These are phyloP conservation scores for Parasarocladium wereldwijsianum DNA, from an alignment of 2,329 filamentous ascomycete genomes.

Conservation along the genomic window DNA sequence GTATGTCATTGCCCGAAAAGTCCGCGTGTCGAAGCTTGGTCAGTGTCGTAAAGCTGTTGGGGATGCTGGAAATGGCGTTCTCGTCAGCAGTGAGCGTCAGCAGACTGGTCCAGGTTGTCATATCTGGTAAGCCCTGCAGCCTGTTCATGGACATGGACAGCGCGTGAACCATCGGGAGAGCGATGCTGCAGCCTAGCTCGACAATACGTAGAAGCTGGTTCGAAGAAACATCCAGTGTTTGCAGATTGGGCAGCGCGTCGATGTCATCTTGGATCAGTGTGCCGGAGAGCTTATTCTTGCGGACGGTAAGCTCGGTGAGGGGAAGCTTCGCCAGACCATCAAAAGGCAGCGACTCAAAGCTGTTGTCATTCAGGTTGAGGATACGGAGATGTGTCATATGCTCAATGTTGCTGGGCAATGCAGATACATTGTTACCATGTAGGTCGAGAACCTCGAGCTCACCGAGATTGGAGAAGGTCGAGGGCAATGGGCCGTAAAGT, in stretches of 20 bases:
- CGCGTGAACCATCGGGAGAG: conserved; percentile 56
- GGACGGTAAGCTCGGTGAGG: conserved; percentile 56
- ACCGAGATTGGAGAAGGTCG: conserved; percentile 45
- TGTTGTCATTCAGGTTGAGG: conserved; percentile 70
- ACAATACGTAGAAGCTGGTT: conserved; percentile 53
- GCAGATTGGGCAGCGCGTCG: conserved; percentile 45
- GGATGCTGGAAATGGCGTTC: conserved; percentile 65
- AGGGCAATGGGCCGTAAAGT: conserved; percentile 52
- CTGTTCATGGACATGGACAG: conserved; percentile 72
- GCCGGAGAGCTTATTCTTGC: conserved; percentile 66
- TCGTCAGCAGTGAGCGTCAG: conserved; percentile 64
- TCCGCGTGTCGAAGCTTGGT: conserved; percentile 60
- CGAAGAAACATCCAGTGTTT: conserved; percentile 61
- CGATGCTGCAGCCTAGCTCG: conserved; percentile 28
- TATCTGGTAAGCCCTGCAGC: conserved; percentile 54
- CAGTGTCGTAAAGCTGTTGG: conserved; percentile 57
- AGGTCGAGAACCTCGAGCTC: conserved; percentile 71
- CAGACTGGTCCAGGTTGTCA: conserved; percentile 61
- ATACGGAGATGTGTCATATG: conserved; percentile 55
- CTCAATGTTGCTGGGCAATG: conserved; percentile 52
- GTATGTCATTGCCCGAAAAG: conserved; percentile 74
- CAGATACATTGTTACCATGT: conserved; percentile 62
- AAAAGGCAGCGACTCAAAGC: conserved; percentile 57
- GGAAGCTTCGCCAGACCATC: conserved; percentile 52
- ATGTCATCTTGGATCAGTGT: conserved; percentile 53